Conservation (phyloP, 257 asterid species). For the Solanum corneliomulleri region DNA sequence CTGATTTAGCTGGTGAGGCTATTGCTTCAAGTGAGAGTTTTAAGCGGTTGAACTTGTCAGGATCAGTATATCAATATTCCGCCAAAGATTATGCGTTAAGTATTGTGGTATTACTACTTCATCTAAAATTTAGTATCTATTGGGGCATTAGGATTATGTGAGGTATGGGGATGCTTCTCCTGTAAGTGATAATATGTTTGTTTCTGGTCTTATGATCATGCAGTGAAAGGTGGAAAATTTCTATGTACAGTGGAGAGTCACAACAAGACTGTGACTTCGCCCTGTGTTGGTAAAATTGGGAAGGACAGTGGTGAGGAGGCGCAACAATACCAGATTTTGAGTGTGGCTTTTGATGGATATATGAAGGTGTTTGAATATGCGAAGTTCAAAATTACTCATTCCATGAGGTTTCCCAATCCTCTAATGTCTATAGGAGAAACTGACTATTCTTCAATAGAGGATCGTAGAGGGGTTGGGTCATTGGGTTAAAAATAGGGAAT, state of each 20-base stretch:
- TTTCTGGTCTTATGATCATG: slow-evolving; percentile 74
- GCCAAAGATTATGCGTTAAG: slow-evolving; percentile 71
- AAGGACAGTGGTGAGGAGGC: too few species aligned
- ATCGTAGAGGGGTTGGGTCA: too few species aligned
- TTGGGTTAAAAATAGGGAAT: too few species aligned
- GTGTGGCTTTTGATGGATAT: too few species aligned
- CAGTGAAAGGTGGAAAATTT: slow-evolving; percentile 16
- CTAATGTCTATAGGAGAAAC: slow-evolving; percentile 43
- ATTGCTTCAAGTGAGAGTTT: slow-evolving; percentile 1
- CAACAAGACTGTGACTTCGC: too few species aligned
- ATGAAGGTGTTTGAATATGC: slow-evolving; percentile 25
- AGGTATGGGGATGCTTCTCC: slow-evolving; percentile 83
- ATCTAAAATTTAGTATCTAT: slow-evolving; percentile 30
- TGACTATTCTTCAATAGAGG: too few species aligned
- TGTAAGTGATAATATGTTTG: slow-evolving; percentile 65
- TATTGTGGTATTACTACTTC: slow-evolving; percentile 73
- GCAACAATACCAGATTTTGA: too few species aligned
- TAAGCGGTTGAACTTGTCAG: slow-evolving; percentile 13
- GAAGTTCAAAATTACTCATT: slow-evolving; percentile 63
- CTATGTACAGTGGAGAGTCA: too few species aligned
- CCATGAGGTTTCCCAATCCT: slow-evolving; percentile 76
- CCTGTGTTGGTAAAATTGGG: too few species aligned
- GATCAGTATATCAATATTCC: too few species aligned
- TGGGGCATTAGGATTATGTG: slow-evolving; percentile 84
- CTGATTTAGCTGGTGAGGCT: not conserved